Base-by-base conservation (phyloP, 805 yeast species). In the Wickerhamomyces kurtzmanii region DNA sequence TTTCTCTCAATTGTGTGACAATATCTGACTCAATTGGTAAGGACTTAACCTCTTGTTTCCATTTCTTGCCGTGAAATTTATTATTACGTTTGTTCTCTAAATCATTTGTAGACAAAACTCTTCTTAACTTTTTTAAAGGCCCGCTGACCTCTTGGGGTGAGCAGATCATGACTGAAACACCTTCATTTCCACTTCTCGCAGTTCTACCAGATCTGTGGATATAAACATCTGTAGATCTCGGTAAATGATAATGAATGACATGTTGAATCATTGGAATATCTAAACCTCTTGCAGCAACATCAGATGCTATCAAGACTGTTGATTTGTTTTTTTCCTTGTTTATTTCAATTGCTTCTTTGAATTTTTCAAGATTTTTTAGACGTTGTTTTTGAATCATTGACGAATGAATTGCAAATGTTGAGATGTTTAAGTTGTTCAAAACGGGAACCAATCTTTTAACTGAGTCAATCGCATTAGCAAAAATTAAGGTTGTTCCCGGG, bases 191-290 rank as follows among this genome's bases (percentile, higher is more conserved):
- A 2, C 94, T 96, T 63, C 98, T 79, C 0, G 94, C 97, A n/a
- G 98, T 91, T 68, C 98, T 76, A 36, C 98, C 98, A 2, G 96
- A 83, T 52, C 98, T 70, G 55, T 91, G 98, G 41, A 91, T 77
- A 48, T 91, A 91, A 28, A 85, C 75, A 47, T 91, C 98, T 0
- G 96, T 96, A 11, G 93, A 67, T 37, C 97, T 67, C 8, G 98
- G 97, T 36, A 91, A 65, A 55, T 91, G 96, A 48, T 89, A 91
- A 53, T 91, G 98, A 13, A 89, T 82, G 27, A 91, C 97, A 53
- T 91, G 97, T 42, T 86, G 78, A 28, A 91, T 87, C 26, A 69
- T 71, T 3, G 94, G 80, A 30, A 91, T 85, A 63, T 91, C 98
- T 34, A 91, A 66, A 34, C 98, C 98, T 63, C 98, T 73, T 4